Base-by-base conservation (phyloP, 2,329 filamentous ascomycete genomes). In the Bisporella sp. region DNA sequence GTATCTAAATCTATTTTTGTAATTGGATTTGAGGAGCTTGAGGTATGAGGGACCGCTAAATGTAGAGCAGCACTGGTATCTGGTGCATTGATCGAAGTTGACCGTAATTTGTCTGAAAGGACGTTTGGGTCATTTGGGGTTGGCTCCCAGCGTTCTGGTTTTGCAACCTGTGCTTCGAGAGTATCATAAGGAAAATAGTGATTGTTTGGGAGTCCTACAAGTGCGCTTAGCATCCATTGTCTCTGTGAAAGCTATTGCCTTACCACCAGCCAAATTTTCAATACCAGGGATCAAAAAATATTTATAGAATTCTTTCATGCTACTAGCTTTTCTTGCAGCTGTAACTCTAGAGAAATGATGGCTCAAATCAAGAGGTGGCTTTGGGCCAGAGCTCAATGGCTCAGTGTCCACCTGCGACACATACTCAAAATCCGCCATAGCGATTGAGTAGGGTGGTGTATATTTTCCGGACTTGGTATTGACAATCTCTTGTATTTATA, bases 131-230 rank as follows among this genome's bases (percentile, higher is more conserved):
- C 71, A 64, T 85, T 87, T 37, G 82, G 78, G 8, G 84, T 83
- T 1, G 85, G 85, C 33, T 78, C 75, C 76, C 87, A 93, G 67
- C 90, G 80, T 56, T 85, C 74, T 6, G 89, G 84, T 54, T 80
- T 78, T 32, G 89, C 88, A 54, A 85, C 81, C 57, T 85, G 82
- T 40, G 90, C 88, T 69, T 95, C 89, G 55, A 96, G 81, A 1
- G 89, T 93, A 62, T 96, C 90, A 68, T 87, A 96, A 6, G 91
- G 91, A 64, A 96, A 96, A 70, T 89, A 89, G 51, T 78, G 78
- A 39, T 84, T 75, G 67, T 93, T 85, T 12, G 91, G 91, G 28
- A 95, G 78, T 53, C 89, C 88, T 56, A 52, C 32, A 37, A 49
- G 35, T 29, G 39, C 33, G 52, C 46, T 57, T 41, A 62, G 35